Evolutionary conservation across 2,329 filamentous ascomycete genomes (phyloP).

Genomic region (Claviceps citrina): DNA sequence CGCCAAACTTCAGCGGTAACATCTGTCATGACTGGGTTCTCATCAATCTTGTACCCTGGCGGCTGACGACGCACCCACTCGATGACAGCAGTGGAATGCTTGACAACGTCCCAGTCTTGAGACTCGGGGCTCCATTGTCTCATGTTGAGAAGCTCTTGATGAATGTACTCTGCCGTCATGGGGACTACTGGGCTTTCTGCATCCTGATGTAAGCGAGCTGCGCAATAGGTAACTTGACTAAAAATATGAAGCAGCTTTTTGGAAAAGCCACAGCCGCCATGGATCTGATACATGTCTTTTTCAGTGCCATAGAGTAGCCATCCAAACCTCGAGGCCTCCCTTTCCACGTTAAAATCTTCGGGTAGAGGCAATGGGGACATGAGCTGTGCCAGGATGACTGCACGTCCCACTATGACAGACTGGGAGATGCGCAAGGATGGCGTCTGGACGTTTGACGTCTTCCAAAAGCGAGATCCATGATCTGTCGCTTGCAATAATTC

Average conservation of each 20-base stretch:
- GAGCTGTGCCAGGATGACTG: slow-evolving; percentile 24
- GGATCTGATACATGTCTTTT: slow-evolving; percentile 21
- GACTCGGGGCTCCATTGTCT: slow-evolving; percentile 22
- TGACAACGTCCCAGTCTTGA: slow-evolving; percentile 11
- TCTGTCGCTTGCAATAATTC: slow-evolving; percentile 21
- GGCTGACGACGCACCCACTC: slow-evolving; percentile 16
- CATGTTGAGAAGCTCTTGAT: slow-evolving; percentile 16
- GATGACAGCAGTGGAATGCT: slow-evolving; percentile 9
- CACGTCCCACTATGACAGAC: slow-evolving; percentile 24
- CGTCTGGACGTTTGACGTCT: slow-evolving; percentile 18
- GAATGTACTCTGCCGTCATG: slow-evolving; percentile 15
- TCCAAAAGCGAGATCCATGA: slow-evolving; percentile 22
- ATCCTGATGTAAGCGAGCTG: slow-evolving; percentile 20
- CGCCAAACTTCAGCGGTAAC: slow-evolving; percentile 28
- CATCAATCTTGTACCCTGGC: slow-evolving; percentile 13
- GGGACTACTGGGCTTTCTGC: slow-evolving; percentile 17
- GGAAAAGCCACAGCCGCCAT: slow-evolving; percentile 27
- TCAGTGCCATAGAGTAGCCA: slow-evolving; percentile 25
- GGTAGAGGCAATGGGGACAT: slow-evolving; percentile 20
- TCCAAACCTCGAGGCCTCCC: slow-evolving; percentile 19
- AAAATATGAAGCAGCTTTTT: slow-evolving; percentile 23
- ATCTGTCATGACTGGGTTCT: slow-evolving; percentile 22
- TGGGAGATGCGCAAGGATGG: slow-evolving; percentile 21
- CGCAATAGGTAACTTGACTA: slow-evolving; percentile 23
- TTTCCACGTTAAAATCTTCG: slow-evolving; percentile 14